Evolutionary conservation across 2,329 filamentous ascomycete species (phyloP), one percentile per base, ranked within the genome.

Genomic region (Claviceps humidiphila): DNA sequence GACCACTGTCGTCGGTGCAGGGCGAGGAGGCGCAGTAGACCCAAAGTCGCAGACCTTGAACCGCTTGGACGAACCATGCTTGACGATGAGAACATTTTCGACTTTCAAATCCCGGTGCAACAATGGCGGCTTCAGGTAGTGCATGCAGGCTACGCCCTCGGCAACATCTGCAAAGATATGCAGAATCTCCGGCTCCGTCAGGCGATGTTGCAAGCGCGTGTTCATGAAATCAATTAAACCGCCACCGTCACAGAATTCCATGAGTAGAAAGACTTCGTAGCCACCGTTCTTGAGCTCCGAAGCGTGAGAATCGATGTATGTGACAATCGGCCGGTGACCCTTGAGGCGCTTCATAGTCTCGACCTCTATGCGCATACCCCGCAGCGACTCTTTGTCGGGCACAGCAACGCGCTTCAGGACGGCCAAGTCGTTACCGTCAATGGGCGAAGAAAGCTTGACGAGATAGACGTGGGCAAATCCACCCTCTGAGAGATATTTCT

Each of bases 341-440:
- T 95, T 95, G 61, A 98, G 78, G 70, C 93, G 90, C 82, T 98
- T 98, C 93, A 98, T 98, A 14, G 93, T 98, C 73, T 98, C 93
- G 60, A 98, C 93, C 75, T 98, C 93, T 59, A 84, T 97, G 68
- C 93, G 84, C 93, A 98, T 97, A 68, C 87, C 90, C 57, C 88
- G 87, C 71, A 98, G 75, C 54, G 91, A 82, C 58, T 95, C 87
- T 76, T 95, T 96, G 71, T 98, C 93, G 37, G 93, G 89, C 50
- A 97, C 93, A 39, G 93, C 93, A 54, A 98, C 93, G 64, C 93
- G 79, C 76, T 98, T 96, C 63, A 96, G 74, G 48, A 96, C 90
- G 13, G 88, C 89, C 61, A 82, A 75, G 60, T 94, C 86, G 58
- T 85, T 84, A 56, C 87, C 86, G 66, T 87, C 81, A 63, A 90